Evolutionary conservation across 495 filamentous ascomycete genomes (phyloP).

Genomic region (Penicilliopsis zonata): DNA sequence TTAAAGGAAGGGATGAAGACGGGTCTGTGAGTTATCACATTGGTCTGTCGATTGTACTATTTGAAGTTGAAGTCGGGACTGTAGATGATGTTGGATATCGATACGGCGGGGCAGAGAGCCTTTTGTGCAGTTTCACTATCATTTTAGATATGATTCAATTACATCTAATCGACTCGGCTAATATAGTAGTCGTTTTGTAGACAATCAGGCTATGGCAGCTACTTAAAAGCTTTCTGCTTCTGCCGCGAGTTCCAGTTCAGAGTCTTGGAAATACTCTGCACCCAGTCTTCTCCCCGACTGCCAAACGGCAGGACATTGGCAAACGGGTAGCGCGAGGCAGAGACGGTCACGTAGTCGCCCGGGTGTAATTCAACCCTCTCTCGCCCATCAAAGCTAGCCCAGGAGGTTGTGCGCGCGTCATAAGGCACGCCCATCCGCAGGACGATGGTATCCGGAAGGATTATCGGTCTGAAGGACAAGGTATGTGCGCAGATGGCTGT

Average conservation of each 20-base stretch:
- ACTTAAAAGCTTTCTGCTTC: conserved; percentile 51
- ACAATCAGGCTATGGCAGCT: too few species aligned
- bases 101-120: conserved; percentile 33
- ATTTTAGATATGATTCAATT: too few species aligned
- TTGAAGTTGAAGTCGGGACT: too few species aligned
- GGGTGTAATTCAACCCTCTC: conserved; percentile 77
- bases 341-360: conserved; percentile 93
- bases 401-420: conserved; percentile 74
- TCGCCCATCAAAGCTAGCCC: conserved; percentile 95
- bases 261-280: conserved; percentile 80
- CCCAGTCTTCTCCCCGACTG: conserved; percentile 75
- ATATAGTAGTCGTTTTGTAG: too few species aligned
- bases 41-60: too few species aligned
- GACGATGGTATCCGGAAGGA: conserved; percentile 89
- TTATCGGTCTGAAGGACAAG: conserved; percentile 87
- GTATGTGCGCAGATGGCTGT: conserved; percentile 96
- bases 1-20: conserved; percentile 3
- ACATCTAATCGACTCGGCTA: too few species aligned
- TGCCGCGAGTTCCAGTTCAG: conserved; percentile 86
- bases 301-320: conserved; percentile 73
- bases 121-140: too few species aligned
- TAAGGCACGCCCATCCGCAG: conserved; percentile 87
- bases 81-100: too few species aligned
- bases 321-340: conserved; percentile 85
- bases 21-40: too few species aligned